Percentiles rank a stretch among this genome's conserved stretches.
phyloP scores from a whole-genome alignment of 2,329 filamentous ascomycete species.

The Plenodomus biglobosus region DNA sequence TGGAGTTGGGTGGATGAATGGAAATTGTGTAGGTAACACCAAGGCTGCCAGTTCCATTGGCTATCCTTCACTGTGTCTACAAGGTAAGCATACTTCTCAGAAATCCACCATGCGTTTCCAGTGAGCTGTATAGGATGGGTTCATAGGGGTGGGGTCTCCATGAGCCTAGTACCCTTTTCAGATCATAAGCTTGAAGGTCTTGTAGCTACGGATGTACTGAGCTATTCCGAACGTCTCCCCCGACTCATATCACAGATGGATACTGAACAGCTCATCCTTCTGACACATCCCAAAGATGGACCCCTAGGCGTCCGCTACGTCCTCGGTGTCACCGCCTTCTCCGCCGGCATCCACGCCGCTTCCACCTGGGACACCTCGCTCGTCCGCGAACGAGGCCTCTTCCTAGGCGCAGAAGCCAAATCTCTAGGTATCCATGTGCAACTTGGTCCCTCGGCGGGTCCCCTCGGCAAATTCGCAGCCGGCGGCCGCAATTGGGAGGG shows the following conservation, averaged over 20 bases:
- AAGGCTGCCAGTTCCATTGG: constrained; percentile 38
- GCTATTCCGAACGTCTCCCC: too few species aligned
- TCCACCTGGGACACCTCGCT: constrained; percentile 44
- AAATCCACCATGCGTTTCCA: too few species aligned
- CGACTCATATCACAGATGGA: too few species aligned
- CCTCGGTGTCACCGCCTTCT: constrained; percentile 43
- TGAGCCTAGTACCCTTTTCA: too few species aligned
- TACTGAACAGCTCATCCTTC: too few species aligned
- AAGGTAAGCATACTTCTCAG: constrained; percentile 32
- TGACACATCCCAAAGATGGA: constrained; percentile 33
- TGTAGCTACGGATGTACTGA: too few species aligned
- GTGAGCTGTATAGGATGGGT: too few species aligned
- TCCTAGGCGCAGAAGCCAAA: constrained; percentile 45
- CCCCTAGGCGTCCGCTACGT: constrained; percentile 46
- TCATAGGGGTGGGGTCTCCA: too few species aligned
- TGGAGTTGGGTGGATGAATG: constrained; percentile 38
- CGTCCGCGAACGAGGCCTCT: constrained; percentile 39
- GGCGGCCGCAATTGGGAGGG: constrained; percentile 55
- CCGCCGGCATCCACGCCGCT: constrained; percentile 44
- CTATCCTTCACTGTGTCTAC: constrained; percentile 44
- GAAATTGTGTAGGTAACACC: constrained; percentile 43
- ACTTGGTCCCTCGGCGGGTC: constrained; percentile 49
- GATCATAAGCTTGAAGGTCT: too few species aligned
- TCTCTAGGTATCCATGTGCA: constrained; percentile 48
- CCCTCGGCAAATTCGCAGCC: constrained; percentile 41